These are phyloP conservation scores for Leccinum insigne DNA, from an alignment of 1,284 basidiomycete species.

Conservation along the genomic window DNA sequence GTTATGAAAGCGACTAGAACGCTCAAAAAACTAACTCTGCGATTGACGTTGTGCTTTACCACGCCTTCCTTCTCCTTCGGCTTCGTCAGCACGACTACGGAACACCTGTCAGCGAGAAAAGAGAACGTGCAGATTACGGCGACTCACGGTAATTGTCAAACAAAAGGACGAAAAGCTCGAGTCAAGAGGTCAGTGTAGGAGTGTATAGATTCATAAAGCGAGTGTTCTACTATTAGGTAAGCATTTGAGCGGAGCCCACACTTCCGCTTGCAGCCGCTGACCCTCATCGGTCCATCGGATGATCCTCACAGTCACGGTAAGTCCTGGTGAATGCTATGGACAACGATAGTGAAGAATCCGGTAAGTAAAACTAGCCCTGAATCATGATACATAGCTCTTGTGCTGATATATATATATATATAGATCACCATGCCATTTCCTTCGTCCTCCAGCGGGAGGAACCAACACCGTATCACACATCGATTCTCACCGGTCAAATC, in stretches of 20 bases:
- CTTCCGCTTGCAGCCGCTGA: not conserved
- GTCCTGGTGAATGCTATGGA: not conserved
- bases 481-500: not conserved
- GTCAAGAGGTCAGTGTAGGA: too few species aligned
- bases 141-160: conserved; percentile 91
- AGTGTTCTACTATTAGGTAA: too few species aligned
- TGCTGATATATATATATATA: not conserved
- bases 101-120: conserved; percentile 9
- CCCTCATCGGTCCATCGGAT: too few species aligned
- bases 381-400: not conserved
- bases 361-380: not conserved
- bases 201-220: too few species aligned
- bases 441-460: not conserved
- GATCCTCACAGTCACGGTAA: not conserved
- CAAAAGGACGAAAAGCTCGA: conserved; percentile 70
- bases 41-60: conserved; percentile 78
- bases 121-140: not conserved
- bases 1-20: not conserved
- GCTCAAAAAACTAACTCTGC: conserved; percentile 55
- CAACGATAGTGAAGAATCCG: not conserved
- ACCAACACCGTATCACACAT: not conserved
- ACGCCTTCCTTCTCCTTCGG: conserved; percentile 71
- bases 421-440: not conserved
- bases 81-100: conserved; percentile 78
- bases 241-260: too few species aligned